A percentile compares a stretch with the other conserved stretches of the same genome.
These are phyloP conservation scores for Cryptosporidium sp. DNA, from an alignment of 169 alveolate genomes.

Conservation along the genomic window DNA sequence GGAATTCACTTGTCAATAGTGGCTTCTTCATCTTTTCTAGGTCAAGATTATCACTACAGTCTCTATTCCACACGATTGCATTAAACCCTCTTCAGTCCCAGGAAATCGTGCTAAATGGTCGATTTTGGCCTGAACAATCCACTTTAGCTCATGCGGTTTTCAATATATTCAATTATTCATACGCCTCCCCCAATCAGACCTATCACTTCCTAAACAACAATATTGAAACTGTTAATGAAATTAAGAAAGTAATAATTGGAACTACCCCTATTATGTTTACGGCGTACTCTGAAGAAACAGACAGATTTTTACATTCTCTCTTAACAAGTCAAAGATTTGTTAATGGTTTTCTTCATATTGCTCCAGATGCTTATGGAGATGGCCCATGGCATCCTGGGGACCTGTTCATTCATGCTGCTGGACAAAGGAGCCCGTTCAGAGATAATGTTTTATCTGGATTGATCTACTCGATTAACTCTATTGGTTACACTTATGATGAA, in stretches of 20 bases:
- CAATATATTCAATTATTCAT: conserved; percentile 15
- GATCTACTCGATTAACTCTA: conserved; percentile 25
- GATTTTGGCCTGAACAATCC: conserved; percentile 72
- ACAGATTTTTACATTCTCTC: neutral
- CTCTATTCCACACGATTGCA: conserved; percentile 48
- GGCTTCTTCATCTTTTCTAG: conserved; percentile 48
- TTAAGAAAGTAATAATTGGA: neutral
- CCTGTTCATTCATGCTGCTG: conserved; percentile 70
- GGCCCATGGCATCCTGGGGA: conserved; percentile 75
- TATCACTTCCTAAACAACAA: neutral
- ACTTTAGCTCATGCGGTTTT: conserved; percentile 42
- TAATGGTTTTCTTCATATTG: conserved; percentile 53
- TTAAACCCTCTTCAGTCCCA: conserved; percentile 26
- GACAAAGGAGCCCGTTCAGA: conserved; percentile 56
- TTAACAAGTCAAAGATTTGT: conserved; percentile 36
- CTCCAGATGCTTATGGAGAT: conserved; percentile 42
- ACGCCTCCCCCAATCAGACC: conserved; percentile 21
- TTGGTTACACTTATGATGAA: conserved; percentile 11
- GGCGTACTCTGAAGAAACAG: neutral
- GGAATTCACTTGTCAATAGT: conserved; percentile 58
- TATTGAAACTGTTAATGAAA: neutral
- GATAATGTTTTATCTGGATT: conserved; percentile 59
- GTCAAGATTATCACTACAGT: conserved; percentile 31
- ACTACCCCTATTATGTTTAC: conserved; percentile 11
- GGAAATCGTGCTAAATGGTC: conserved; percentile 34